A percentile compares a stretch with the other conserved stretches of the same genome.
Conservation (phyloP, 495 filamentous ascomycete species). For the Aspergillus carlsbadensis region DNA sequence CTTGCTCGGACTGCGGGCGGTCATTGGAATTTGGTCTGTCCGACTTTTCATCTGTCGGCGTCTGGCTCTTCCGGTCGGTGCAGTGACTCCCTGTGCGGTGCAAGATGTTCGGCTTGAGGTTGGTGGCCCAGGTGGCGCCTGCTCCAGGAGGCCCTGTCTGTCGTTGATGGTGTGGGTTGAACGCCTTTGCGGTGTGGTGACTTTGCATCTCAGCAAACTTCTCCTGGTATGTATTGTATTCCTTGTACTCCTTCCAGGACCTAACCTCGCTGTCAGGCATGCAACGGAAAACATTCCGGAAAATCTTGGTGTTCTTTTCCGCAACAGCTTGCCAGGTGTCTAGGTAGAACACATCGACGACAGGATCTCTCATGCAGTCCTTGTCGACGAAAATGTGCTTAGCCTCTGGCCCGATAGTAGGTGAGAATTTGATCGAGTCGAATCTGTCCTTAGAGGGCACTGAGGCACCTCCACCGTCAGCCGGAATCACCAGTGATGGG, state of each 20-base stretch:
- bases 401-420: conserved; percentile 65
- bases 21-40: conserved; percentile 15
- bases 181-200: conserved; percentile 41
- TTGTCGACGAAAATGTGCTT: conserved; percentile 60
- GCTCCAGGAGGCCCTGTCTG: conserved; percentile 45
- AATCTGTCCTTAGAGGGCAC: conserved; percentile 37
- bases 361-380: conserved; percentile 79
- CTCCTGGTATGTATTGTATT: conserved; percentile 75
- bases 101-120: conserved; percentile 22
- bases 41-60: conserved; percentile 30
- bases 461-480: conserved; percentile 59
- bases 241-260: conserved; percentile 92
- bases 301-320: conserved; percentile 92
- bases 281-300: conserved; percentile 89
- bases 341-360: conserved; percentile 78
- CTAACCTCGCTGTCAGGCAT: conserved; percentile 95
- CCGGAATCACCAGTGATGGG: conserved; percentile 61
- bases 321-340: conserved; percentile 88
- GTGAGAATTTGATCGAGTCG: conserved; percentile 43
- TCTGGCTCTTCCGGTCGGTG: conserved; percentile 22
- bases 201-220: conserved; percentile 73
- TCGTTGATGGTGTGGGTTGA: conserved; percentile 34
- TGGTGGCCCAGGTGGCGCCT: conserved; percentile 21
- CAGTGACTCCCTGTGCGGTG: conserved; percentile 23
- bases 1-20: conserved; percentile 24